Conservation (phyloP, 78 protist genomes). For the Diacronema lutheri region DNA sequence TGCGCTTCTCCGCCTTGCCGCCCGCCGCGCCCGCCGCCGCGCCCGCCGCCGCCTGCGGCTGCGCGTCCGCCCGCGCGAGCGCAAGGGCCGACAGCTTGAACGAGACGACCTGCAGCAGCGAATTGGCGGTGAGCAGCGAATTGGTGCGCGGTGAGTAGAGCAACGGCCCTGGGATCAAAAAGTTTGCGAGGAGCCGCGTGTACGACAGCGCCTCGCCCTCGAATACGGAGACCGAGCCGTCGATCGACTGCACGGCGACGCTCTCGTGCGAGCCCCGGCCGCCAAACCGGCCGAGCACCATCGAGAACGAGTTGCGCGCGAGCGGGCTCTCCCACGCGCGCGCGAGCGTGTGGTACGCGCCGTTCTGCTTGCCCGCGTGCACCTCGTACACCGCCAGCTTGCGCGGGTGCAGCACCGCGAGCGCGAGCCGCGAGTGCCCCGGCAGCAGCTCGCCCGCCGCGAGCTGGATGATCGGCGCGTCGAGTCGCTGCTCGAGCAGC, state of each 20-base stretch:
- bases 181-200: slow-evolving; percentile 34
- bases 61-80: no score
- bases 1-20: neutral
- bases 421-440: neutral
- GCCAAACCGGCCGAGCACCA: slow-evolving; percentile 53
- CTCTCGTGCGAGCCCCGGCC: slow-evolving; percentile 18
- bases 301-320: slow-evolving; percentile 33
- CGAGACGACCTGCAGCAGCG: slow-evolving; percentile 40
- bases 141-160: slow-evolving; percentile 34
- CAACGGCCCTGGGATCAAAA: slow-evolving; percentile 64
- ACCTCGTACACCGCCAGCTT: slow-evolving; percentile 37
- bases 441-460: slow-evolving; percentile 23
- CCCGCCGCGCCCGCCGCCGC: neutral
- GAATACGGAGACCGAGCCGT: slow-evolving; percentile 49
- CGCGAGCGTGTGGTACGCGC: neutral
- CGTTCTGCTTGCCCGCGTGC: neutral
- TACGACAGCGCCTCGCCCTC: slow-evolving; percentile 41
- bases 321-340: slow-evolving; percentile 32
- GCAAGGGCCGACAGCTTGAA: slow-evolving; percentile 18
- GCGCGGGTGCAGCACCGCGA: slow-evolving; percentile 61
- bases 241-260: slow-evolving; percentile 65
- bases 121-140: slow-evolving; percentile 35
- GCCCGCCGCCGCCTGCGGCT: neutral
- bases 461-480: slow-evolving; percentile 50
- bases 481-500: slow-evolving; percentile 49